Base-by-base conservation (phyloP, 163 green algal genomes). In the Prototheca cutis region DNA sequence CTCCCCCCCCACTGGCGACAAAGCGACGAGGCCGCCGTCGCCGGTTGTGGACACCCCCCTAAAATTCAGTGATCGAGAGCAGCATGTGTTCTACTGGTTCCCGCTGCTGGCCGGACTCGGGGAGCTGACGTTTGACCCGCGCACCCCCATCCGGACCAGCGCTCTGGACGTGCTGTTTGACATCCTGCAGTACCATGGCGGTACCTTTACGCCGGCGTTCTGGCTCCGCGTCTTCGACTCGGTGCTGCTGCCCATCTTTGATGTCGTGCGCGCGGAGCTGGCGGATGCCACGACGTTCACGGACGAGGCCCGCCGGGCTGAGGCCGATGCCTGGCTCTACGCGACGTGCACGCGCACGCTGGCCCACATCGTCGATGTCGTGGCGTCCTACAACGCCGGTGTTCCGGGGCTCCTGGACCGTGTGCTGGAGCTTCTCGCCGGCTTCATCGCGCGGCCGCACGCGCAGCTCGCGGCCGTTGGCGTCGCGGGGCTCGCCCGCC, bases 61-160 rank as follows among this genome's bases (percentile, higher is more conserved):
- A 39, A 48, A 53, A 39, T 94, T 96, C 75, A 89, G 85, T 1
- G 91, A 97, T 72, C 77, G 86, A 28, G 88, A 97, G 36, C 84
- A 95, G 67, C 84, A 94, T 59, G 83, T 96, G 66, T 95, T 94
- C 78, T 96, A 95, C 73, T 99, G 93, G 93, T 97, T 97, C 77
- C 92, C 92, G 21, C 78, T 99, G 69, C 82, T 99, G 53, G 93
- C 88, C 13, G 92, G 93, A 4, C 76, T 99, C 18, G 89, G 75
- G 4, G 92, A 99, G 72, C 81, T 99, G n/a, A 96, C 93, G 0
- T 97, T 96, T 72, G 93, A 98, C 73, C 87, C 89, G 6, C 73
- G 91, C 5, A 61, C 70, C 1, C 79, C 90, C 47, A 86, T 95
- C 58, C 58, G 80, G 48, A 75, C 29, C 61, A 65, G 59, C 31